phyloP scores from a whole-genome alignment of 2,329 filamentous ascomycete species.

The Trichoderma sp. region DNA sequence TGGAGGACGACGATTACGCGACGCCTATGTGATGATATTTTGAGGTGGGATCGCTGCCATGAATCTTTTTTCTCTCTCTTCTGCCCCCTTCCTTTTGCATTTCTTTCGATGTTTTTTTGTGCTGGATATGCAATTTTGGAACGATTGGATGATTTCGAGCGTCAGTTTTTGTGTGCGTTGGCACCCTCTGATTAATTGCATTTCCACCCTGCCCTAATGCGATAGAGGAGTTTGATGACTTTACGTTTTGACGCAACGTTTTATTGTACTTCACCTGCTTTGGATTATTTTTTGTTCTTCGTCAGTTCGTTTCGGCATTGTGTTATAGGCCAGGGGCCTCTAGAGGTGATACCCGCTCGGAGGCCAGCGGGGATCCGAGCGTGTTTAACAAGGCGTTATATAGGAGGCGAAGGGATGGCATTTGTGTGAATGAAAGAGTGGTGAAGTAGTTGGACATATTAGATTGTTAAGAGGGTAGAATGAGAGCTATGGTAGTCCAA shows the following conservation, averaged over 20 bases:
- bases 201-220: slow-evolving; percentile 33
- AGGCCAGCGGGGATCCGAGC: slow-evolving; percentile 27
- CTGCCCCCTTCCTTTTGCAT: not conserved
- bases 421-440: slow-evolving; percentile 1
- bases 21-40: slow-evolving; percentile 32
- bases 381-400: slow-evolving; percentile 26
- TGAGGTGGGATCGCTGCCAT: not conserved
- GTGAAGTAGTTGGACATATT: not conserved
- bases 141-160: slow-evolving; percentile 22
- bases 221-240: slow-evolving; percentile 37
- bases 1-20: slow-evolving; percentile 51
- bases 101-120: not conserved
- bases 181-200: slow-evolving; percentile 34
- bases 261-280: slow-evolving; percentile 14
- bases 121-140: slow-evolving; percentile 7
- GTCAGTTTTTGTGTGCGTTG: slow-evolving; percentile 8
- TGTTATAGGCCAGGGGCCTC: slow-evolving; percentile 30
- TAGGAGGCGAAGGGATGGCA: slow-evolving; percentile 9
- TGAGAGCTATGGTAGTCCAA: not conserved
- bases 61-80: not conserved
- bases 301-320: slow-evolving; percentile 29
- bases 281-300: not conserved
- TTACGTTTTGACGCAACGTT: slow-evolving; percentile 33
- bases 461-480: not conserved
- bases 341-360: slow-evolving; percentile 26